Base-by-base conservation (phyloP, 2,329 filamentous ascomycete species). In the Sclerotinia subarctica region DNA sequence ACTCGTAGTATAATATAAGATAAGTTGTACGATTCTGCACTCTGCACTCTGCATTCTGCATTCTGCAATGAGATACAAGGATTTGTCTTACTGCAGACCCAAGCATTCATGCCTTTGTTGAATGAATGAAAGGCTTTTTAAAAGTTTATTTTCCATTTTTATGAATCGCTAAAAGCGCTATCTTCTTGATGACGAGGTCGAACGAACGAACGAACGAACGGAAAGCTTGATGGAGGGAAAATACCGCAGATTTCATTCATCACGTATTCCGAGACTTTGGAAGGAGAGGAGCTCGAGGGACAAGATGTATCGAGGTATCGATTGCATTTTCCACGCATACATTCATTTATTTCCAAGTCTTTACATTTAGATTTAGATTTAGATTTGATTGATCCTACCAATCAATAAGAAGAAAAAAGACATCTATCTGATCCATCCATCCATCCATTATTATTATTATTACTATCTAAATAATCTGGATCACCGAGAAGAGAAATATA, bases 21-120 rank as follows among this genome's bases (percentile, higher is more conserved):
- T 21, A 51, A 51, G 59, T 62, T 49, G 59, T 24, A 62, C 59
- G n/a, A 57, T 26, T 62, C 59, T 62, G 59, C 46, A 62, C 19
- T 51, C 59, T 62, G 59, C 59, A 29, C 29, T 29, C 29, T 29
- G 29, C 29, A 62, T 26, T 62, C 59, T 62, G 59, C 46, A 62
- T 26, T 51, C 59, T 62, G 59, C 59, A 62, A 62, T 51, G 21
- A 38, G 46, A n/a, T 6, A 62, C 59, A 47, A 26, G 46, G 59
- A 38, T 38, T 38, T 11, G 15, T 62, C 59, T 62, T 6, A 51
- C 29, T 62, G 46, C 59, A 62, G 21, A 21, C 44, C 26, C 29
- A 49, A n/a, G 26, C 26, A 49, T 60, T 60, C 15, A 60, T 60
- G 58, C 58, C 46, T 62, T 51, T 38, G 6, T n/a, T 15, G 19